These are phyloP conservation scores for Ilex aquifolium DNA, from an alignment of 257 asterid species.

Conservation along the genomic window DNA sequence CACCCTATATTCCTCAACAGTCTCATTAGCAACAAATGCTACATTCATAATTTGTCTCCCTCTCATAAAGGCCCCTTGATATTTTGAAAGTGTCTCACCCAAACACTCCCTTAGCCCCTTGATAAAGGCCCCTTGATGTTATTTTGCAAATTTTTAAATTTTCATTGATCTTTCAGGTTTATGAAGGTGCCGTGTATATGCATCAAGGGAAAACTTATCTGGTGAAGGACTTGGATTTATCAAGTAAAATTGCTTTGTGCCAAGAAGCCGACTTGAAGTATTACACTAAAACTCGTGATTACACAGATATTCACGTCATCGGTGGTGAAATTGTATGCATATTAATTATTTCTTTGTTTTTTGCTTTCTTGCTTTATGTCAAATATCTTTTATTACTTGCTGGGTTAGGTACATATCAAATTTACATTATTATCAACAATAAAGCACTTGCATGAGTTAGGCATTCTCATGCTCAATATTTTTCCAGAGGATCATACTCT, in stretches of 20 bases:
- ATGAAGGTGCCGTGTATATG: constrained; percentile 96
- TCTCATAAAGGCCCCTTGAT: too few relatives aligned
- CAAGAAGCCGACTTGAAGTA: constrained; percentile 76
- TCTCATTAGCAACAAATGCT: too few relatives aligned
- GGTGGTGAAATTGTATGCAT: constrained; percentile 67
- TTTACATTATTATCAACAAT: too few relatives aligned
- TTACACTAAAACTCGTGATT: constrained; percentile 87
- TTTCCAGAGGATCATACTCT: too few relatives aligned
- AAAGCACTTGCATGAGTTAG: too few relatives aligned
- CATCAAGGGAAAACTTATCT: constrained; percentile 90
- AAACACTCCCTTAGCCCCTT: too few relatives aligned
- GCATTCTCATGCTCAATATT: too few relatives aligned
- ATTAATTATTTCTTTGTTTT: constrained; percentile 7
- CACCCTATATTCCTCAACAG: not conserved
- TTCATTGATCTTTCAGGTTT: constrained; percentile 50
- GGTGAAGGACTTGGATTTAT: constrained; percentile 72
- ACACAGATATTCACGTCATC: constrained; percentile 70
- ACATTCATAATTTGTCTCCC: not conserved
- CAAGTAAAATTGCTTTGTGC: constrained; percentile 88
- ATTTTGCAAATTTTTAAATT: not conserved
- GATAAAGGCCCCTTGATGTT: not conserved
- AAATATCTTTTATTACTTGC: not conserved
- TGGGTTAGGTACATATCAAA: constrained; percentile 11
- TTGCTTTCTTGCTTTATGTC: not conserved
- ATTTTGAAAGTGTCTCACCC: too few relatives aligned